Percentiles rank a stretch among this genome's conserved stretches.
These are phyloP conservation scores for Candida glaebosa DNA, from an alignment of 805 yeast genomes.

Conservation along the genomic window DNA sequence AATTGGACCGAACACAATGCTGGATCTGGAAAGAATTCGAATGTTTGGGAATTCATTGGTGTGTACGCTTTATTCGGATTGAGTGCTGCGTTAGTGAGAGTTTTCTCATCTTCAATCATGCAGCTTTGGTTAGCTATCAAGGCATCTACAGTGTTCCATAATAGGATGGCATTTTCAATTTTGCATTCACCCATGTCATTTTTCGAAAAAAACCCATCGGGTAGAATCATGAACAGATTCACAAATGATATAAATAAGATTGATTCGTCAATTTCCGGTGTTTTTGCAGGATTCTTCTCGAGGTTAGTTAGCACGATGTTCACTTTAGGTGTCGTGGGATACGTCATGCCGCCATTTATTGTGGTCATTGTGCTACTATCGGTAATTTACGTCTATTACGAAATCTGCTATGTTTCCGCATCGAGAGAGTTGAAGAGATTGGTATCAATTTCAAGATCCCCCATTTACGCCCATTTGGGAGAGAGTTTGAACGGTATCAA, in stretches of 20 bases:
- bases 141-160: constrained; percentile 55
- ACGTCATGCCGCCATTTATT: constrained; percentile 53
- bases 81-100: constrained; percentile 45
- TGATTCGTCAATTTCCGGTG: constrained; percentile 55
- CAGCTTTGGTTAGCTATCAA: constrained; percentile 52
- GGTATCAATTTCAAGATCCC: constrained; percentile 64
- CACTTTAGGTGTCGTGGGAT: constrained; percentile 50
- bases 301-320: constrained; percentile 43
- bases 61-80: constrained; percentile 57
- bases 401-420: constrained; percentile 61
- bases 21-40: constrained; percentile 35
- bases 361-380: constrained; percentile 45
- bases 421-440: constrained; percentile 79
- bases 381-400: constrained; percentile 64
- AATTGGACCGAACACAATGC: constrained; percentile 61
- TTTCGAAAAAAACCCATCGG: constrained; percentile 68
- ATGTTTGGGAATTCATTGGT: constrained; percentile 46
- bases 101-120: constrained; percentile 45
- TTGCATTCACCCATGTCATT: constrained; percentile 61
- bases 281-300: constrained; percentile 46
- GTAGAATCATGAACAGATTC: constrained; percentile 63
- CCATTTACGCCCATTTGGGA: constrained; percentile 78
- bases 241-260: constrained; percentile 58
- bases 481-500: constrained; percentile 76
- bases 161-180: constrained; percentile 52